A percentile compares a stretch with the other conserved stretches of the same genome.
Evolutionary conservation across 345 rosid genomes (phyloP).

Genomic region (Arabis alpina): DNA sequence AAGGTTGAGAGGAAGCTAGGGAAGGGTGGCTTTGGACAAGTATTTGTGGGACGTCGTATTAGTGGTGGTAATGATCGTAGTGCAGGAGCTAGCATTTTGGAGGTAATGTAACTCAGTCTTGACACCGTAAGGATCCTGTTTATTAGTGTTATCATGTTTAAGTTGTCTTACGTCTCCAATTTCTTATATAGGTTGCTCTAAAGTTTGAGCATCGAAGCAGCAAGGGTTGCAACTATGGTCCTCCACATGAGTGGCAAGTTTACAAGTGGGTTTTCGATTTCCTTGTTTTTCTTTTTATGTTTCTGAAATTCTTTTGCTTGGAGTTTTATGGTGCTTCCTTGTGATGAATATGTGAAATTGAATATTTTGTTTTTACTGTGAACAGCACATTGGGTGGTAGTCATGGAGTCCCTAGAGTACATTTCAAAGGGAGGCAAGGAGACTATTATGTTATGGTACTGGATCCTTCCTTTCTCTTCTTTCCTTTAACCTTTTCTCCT

Average conservation of each 20-base stretch:
- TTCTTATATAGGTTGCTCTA: constrained; percentile 76
- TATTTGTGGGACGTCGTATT: constrained; percentile 91
- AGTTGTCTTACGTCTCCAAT: constrained; percentile 7
- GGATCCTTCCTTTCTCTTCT: constrained; percentile 7
- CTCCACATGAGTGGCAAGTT: constrained; percentile 98
- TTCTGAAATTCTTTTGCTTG: neutral
- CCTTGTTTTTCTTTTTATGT: neutral
- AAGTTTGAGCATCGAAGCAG: constrained; percentile 96
- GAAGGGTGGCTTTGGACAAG: constrained; percentile 99
- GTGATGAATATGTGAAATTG: constrained; percentile 1
- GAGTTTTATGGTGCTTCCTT: constrained; percentile 8
- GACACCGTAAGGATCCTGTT: neutral
- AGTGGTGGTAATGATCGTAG: constrained; percentile 69
- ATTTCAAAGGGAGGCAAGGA: constrained; percentile 93
- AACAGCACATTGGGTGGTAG: constrained; percentile 92
- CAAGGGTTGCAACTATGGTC: constrained; percentile 98
- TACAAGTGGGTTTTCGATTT: constrained; percentile 66
- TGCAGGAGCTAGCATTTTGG: constrained; percentile 75
- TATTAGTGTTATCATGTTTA: constrained; percentile 3
- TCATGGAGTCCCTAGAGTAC: constrained; percentile 94
- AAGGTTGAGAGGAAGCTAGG: constrained; percentile 89
- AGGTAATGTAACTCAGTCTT: constrained; percentile 55
- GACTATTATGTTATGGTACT: constrained; percentile 96
- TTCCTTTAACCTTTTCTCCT: constrained; percentile 22
- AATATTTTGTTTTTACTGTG: constrained; percentile 24